Conservation (phyloP, 345 rosid species). For the Dovyalis caffra region DNA sequence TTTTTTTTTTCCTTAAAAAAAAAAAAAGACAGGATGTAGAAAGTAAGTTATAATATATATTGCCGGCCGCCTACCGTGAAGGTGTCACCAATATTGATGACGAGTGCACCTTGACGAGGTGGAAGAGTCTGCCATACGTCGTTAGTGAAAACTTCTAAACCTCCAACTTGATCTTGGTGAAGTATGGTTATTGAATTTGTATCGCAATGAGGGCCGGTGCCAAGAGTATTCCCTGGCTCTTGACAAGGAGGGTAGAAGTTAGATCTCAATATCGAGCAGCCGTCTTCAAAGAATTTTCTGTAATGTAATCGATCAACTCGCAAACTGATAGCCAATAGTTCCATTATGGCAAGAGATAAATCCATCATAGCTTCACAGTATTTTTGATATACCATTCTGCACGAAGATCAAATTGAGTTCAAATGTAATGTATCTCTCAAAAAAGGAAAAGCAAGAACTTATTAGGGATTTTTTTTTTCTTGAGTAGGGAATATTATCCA, state of each 20-base stretch:
- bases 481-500: too few species aligned
- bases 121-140: conserved; percentile 12
- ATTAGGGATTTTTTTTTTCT: too few species aligned
- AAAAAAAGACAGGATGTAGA: neutral
- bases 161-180: conserved; percentile 30
- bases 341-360: conserved; percentile 14
- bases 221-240: conserved; percentile 15
- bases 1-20: too few species aligned
- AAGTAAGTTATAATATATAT: neutral
- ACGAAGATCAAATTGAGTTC: neutral
- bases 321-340: conserved; percentile 17
- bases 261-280: conserved; percentile 19
- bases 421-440: too few species aligned
- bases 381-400: conserved; percentile 17
- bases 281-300: conserved; percentile 21
- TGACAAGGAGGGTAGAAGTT: conserved; percentile 24
- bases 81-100: conserved; percentile 28
- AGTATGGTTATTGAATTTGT: conserved; percentile 22
- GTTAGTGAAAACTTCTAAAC: conserved; percentile 18
- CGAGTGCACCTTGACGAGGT: conserved; percentile 15
- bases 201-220: conserved; percentile 28
- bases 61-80: conserved; percentile 18
- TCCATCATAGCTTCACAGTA: conserved; percentile 21
- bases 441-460: too few species aligned
- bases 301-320: conserved; percentile 12